These are phyloP conservation scores for Cryphonectria parasitica DNA, from an alignment of 2,329 filamentous ascomycete species.

Conservation along the genomic window DNA sequence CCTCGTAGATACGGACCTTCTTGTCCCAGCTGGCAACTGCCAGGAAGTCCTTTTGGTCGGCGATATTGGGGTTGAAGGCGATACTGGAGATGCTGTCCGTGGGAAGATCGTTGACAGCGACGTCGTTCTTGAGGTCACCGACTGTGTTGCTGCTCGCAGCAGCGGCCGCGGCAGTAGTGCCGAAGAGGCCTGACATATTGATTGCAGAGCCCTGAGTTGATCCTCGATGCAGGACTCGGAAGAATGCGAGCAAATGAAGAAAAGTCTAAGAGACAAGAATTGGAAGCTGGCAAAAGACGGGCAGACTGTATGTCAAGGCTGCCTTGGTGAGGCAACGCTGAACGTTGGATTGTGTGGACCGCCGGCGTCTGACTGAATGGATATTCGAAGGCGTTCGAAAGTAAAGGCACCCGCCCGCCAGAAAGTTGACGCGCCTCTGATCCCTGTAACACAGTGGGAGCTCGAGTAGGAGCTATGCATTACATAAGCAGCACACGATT, in stretches of 20 bases:
- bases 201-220: neutral
- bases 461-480: neutral
- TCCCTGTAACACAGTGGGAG: conserved; percentile 21
- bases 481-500: conserved; percentile 26
- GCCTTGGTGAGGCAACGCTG: conserved; percentile 2
- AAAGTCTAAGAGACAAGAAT: neutral
- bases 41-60: conserved; percentile 71
- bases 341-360: conserved; percentile 7
- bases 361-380: conserved; percentile 11
- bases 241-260: no score
- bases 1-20: conserved; percentile 96
- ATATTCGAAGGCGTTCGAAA: conserved; percentile 20
- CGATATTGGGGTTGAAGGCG: conserved; percentile 62
- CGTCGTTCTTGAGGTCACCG: conserved; percentile 89
- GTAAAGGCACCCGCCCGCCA: conserved; percentile 15
- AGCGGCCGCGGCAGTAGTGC: conserved; percentile 54
- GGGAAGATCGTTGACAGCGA: conserved; percentile 76
- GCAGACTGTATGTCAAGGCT: conserved; percentile 2
- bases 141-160: conserved; percentile 68
- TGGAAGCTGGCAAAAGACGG: neutral
- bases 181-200: conserved; percentile 69
- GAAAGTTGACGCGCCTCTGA: conserved; percentile 12
- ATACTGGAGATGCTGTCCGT: conserved; percentile 90
- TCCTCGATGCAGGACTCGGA: neutral
- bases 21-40: conserved; percentile 97